Conservation (phyloP, 805 yeast genomes). For the Blastobotrys muscicola region DNA sequence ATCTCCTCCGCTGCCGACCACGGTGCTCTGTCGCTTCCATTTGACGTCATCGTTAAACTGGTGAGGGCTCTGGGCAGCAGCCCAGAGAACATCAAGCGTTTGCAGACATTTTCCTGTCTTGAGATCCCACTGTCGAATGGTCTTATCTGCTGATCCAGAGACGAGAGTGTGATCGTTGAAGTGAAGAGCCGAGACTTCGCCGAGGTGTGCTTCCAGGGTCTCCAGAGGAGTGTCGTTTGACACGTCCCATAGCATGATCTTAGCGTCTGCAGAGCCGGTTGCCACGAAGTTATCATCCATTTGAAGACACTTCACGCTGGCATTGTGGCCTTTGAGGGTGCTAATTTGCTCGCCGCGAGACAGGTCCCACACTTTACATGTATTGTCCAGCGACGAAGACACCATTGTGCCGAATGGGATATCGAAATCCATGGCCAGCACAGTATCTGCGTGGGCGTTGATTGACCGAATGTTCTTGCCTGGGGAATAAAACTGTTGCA, state of each 20-base stretch:
- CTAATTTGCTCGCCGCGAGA: slow-evolving; percentile 44
- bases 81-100: slow-evolving; percentile 62
- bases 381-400: slow-evolving; percentile 68
- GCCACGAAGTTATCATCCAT: slow-evolving; percentile 41
- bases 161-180: slow-evolving; percentile 46
- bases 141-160: slow-evolving; percentile 61
- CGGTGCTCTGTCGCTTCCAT: slow-evolving; percentile 7
- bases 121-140: slow-evolving; percentile 70
- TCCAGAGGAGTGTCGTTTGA: slow-evolving; percentile 32
- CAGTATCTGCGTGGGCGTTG: slow-evolving; percentile 42
- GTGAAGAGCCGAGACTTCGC: slow-evolving; percentile 53
- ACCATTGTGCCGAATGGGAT: slow-evolving; percentile 69
- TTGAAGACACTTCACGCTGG: slow-evolving; percentile 51
- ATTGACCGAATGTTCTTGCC: slow-evolving; percentile 46
- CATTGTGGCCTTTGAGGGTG: slow-evolving; percentile 48
- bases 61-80: slow-evolving; percentile 30
- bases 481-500: slow-evolving; percentile 54
- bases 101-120: slow-evolving; percentile 56
- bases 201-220: slow-evolving; percentile 56
- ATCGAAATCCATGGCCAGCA: slow-evolving; percentile 58
- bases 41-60: slow-evolving; percentile 3
- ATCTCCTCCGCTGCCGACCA: slow-evolving; percentile 4
- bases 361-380: slow-evolving; percentile 78
- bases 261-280: slow-evolving; percentile 56
- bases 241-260: slow-evolving; percentile 51